Evolutionary conservation across 2,329 filamentous ascomycete species (phyloP).

Genomic region (Fusarium liriodendri): DNA sequence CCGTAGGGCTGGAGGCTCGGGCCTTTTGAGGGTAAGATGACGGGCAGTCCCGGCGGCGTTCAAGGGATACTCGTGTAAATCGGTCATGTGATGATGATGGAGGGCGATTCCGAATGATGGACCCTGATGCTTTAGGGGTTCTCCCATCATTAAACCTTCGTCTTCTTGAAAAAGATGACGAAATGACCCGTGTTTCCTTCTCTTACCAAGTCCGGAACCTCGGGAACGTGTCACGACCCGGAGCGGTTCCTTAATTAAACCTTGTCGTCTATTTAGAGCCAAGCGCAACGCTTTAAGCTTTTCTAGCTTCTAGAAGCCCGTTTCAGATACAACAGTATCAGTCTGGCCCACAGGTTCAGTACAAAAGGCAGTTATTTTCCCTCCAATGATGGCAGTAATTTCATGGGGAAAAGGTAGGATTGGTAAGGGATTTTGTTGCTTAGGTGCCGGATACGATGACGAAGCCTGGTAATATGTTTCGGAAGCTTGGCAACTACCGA

Average conservation of each 20-base stretch:
- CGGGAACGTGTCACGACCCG: background rate
- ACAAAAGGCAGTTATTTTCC: slow-evolving; percentile 11
- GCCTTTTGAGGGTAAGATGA: background rate
- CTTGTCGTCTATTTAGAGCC: slow-evolving; percentile 14
- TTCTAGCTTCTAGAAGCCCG: slow-evolving; percentile 28
- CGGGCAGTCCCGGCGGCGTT: background rate
- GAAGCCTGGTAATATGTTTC: slow-evolving; percentile 1
- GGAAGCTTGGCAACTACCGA: slow-evolving; percentile 25
- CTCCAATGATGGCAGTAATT: slow-evolving; percentile 23
- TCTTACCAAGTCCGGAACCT: slow-evolving; percentile 16
- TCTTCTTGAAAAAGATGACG: background rate
- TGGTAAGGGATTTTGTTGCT: background rate
- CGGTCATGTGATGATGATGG: background rate
- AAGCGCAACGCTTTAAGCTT: slow-evolving; percentile 9
- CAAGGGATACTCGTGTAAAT: background rate
- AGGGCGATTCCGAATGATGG: background rate
- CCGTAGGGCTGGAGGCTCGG: background rate
- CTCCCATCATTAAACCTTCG: background rate
- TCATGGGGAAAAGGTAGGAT: background rate
- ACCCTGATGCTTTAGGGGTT: background rate
- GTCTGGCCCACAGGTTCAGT: background rate
- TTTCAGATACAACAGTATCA: slow-evolving; percentile 19
- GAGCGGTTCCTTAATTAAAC: slow-evolving; percentile 34
- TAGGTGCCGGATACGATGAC: slow-evolving; percentile 13
- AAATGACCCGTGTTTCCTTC: slow-evolving; percentile 7